Conservation (phyloP, 768 basidiomycete genomes). For the Lepiota venenata region DNA sequence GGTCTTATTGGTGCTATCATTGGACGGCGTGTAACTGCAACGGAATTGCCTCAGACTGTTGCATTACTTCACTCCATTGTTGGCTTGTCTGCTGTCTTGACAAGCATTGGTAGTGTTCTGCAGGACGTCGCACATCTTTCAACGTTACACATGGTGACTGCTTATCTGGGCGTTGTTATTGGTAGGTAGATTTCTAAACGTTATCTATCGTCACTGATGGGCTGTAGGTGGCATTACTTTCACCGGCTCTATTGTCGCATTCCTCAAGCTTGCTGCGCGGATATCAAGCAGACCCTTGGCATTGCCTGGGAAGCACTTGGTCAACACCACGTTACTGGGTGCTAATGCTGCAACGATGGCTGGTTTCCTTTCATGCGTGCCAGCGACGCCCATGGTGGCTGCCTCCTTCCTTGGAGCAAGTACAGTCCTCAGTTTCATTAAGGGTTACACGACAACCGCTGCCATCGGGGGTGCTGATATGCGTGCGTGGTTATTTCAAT, state of each 20-base stretch:
- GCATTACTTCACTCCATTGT: constrained; percentile 85
- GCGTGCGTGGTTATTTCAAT: constrained; percentile 50
- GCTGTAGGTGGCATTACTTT: constrained; percentile 74
- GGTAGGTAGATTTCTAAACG: constrained; percentile 37
- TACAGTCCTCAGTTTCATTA: constrained; percentile 74
- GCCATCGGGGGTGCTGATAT: constrained; percentile 94
- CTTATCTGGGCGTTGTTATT: constrained; percentile 84
- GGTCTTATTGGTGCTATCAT: constrained; percentile 67
- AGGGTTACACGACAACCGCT: constrained; percentile 84
- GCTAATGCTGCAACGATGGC: constrained; percentile 72
- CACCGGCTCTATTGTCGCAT: constrained; percentile 87
- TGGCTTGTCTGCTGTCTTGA: constrained; percentile 85
- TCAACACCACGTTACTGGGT: constrained; percentile 71
- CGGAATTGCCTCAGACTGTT: constrained; percentile 80
- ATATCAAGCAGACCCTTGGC: constrained; percentile 73
- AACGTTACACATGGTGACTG: constrained; percentile 75
- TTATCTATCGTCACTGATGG: constrained; percentile 8
- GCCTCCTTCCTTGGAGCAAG: constrained; percentile 77
- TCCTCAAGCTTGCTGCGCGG: constrained; percentile 80
- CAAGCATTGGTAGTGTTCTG: constrained; percentile 79
- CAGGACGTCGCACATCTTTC: constrained; percentile 66
- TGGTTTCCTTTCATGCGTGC: constrained; percentile 69
- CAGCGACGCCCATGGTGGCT: constrained; percentile 68
- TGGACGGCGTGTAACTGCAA: constrained; percentile 81
- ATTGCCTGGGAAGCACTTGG: constrained; percentile 74